phyloP scores from a whole-genome alignment of 345 rosid genomes.

The Noccaea bulbosa region DNA sequence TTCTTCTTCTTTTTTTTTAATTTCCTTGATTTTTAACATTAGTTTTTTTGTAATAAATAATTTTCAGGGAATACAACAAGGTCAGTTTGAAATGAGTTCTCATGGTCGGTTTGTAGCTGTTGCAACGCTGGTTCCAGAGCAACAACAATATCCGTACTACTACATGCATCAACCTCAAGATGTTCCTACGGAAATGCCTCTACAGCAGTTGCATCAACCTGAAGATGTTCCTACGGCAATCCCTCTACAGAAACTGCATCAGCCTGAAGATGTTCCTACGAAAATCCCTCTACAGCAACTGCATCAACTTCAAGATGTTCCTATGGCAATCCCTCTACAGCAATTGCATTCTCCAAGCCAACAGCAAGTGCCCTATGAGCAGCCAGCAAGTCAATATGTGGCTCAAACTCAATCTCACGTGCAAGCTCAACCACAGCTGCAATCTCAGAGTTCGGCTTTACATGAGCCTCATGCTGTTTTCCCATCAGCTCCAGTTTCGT shows the following conservation, averaged over 20 bases:
- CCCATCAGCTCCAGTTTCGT: neutral
- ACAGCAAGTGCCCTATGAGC: neutral
- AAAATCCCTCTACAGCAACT: neutral
- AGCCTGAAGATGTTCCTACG: neutral
- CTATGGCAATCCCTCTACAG: neutral
- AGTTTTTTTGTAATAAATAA: neutral
- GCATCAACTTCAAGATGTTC: neutral
- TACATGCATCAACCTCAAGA: neutral
- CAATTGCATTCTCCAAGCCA: neutral
- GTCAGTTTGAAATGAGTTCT: neutral
- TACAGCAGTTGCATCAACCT: neutral
- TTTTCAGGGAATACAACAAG: neutral
- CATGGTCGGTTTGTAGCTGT: neutral
- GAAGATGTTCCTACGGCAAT: neutral
- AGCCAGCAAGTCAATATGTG: neutral
- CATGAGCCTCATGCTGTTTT: neutral
- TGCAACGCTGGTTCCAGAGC: neutral
- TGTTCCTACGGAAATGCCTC: neutral
- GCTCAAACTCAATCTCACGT: constrained; percentile 11
- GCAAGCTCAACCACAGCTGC: constrained; percentile 14
- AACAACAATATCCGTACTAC: constrained; percentile 7
- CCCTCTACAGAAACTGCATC: neutral
- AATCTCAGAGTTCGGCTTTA: neutral
- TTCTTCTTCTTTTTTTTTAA: neutral
- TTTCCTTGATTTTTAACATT: neutral